Conservation (phyloP, 352 stramenopile genomes). For the Globisporangium spiculum region DNA sequence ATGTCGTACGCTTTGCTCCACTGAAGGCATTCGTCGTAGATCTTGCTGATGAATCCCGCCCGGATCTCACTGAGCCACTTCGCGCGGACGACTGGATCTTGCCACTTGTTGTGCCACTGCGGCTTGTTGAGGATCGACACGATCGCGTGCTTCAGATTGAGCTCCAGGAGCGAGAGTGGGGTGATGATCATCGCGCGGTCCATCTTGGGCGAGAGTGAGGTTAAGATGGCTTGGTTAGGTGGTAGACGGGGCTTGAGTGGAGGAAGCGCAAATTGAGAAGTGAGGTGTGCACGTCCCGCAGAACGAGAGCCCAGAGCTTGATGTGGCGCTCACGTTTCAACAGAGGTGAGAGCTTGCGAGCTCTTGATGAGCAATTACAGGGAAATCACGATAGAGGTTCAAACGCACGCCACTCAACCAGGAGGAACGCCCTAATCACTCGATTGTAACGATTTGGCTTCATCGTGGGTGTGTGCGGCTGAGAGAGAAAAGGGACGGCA, state of each 20-base stretch:
- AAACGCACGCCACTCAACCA: neutral
- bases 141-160: neutral
- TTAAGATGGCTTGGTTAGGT: neutral
- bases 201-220: neutral
- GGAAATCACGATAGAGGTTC: no score
- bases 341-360: no score
- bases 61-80: neutral
- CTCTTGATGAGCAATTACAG: no score
- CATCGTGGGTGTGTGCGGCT: neutral
- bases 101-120: neutral
- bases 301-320: no score
- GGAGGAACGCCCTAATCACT: neutral
- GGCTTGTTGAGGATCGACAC: neutral
- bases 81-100: neutral
- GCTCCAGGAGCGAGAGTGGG: neutral
- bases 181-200: neutral
- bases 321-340: no score
- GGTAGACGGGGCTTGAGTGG: neutral
- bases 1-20: neutral
- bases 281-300: neutral
- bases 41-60: neutral
- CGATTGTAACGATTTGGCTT: neutral
- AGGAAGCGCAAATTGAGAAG: neutral
- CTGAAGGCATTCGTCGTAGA: neutral
- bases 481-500: neutral